These are phyloP conservation scores for Hanseniaspora occidentalis DNA, from an alignment of 805 yeast genomes.

Conservation along the genomic window DNA sequence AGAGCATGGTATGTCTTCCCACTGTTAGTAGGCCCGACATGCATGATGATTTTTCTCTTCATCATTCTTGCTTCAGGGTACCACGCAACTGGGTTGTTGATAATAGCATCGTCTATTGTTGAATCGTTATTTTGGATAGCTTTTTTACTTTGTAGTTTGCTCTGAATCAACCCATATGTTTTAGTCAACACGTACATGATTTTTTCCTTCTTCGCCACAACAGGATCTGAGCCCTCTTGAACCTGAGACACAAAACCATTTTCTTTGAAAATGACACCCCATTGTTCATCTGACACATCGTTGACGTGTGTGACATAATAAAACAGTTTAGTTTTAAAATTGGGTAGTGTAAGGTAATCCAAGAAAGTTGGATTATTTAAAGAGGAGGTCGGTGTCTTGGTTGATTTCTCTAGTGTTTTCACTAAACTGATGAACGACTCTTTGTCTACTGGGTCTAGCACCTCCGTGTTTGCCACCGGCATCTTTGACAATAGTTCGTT, in stretches of 20 bases:
- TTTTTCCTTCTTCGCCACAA: no score
- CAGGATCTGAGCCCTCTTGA: no score
- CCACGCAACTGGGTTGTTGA: slow-evolving; percentile 54
- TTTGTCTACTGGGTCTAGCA: background rate
- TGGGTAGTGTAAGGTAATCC: background rate
- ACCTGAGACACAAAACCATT: no score
- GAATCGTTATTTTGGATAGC: background rate
- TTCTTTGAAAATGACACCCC: background rate
- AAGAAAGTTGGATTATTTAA: background rate
- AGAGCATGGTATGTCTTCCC: slow-evolving; percentile 88
- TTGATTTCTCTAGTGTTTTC: background rate
- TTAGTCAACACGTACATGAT: background rate
- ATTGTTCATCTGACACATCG: background rate
- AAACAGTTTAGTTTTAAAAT: background rate
- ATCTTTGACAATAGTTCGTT: no score
- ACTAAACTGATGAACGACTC: background rate
- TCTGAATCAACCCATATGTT: background rate
- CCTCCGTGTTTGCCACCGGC: no score
- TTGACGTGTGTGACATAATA: background rate
- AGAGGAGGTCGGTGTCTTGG: background rate
- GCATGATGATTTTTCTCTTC: slow-evolving; percentile 74
- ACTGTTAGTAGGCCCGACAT: slow-evolving; percentile 94
- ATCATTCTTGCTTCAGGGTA: slow-evolving; percentile 75
- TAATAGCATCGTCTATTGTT: background rate
- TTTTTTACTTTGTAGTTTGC: background rate